These are phyloP conservation scores for Trichosporon faecale DNA, from an alignment of 1,284 basidiomycete genomes.

Conservation along the genomic window DNA sequence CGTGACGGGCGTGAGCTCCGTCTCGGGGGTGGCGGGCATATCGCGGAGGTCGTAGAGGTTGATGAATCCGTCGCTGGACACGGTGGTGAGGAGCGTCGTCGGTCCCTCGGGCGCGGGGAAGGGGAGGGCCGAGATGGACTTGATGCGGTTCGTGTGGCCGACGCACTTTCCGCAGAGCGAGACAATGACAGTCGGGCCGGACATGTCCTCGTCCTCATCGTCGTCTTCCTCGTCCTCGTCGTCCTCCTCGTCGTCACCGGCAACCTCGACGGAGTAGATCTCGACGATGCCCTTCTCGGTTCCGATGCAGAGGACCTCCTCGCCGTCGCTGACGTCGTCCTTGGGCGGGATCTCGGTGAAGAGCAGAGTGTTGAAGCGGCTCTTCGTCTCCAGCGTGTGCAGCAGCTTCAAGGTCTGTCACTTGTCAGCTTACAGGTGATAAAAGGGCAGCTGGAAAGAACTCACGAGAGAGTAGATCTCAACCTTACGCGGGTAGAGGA, in stretches of 20 bases:
- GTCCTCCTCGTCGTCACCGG: constrained; percentile 29
- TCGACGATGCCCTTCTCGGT: constrained; percentile 82
- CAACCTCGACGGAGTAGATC: constrained; percentile 59
- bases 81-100: constrained; percentile 67
- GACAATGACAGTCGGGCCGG: constrained; percentile 49
- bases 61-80: constrained; percentile 79
- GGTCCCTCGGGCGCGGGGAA: constrained; percentile 30
- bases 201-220: constrained; percentile 28
- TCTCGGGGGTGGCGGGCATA: constrained; percentile 24
- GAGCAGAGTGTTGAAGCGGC: constrained; percentile 72
- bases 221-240: constrained; percentile 30
- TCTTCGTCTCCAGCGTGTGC: constrained; percentile 67
- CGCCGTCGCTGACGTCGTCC: constrained; percentile 42
- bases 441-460: constrained; percentile 1
- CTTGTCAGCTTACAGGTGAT: background rate
- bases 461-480: constrained; percentile 39
- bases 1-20: constrained; percentile 56
- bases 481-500: constrained; percentile 71
- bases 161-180: constrained; percentile 18
- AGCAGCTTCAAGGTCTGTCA: constrained; percentile 66
- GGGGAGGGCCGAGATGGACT: constrained; percentile 43
- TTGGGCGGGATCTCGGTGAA: constrained; percentile 60
- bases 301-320: constrained; percentile 66
- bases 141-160: constrained; percentile 51
- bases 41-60: constrained; percentile 71